phyloP scores from a whole-genome alignment of 257 asterid species.

The Striga asiatica region DNA sequence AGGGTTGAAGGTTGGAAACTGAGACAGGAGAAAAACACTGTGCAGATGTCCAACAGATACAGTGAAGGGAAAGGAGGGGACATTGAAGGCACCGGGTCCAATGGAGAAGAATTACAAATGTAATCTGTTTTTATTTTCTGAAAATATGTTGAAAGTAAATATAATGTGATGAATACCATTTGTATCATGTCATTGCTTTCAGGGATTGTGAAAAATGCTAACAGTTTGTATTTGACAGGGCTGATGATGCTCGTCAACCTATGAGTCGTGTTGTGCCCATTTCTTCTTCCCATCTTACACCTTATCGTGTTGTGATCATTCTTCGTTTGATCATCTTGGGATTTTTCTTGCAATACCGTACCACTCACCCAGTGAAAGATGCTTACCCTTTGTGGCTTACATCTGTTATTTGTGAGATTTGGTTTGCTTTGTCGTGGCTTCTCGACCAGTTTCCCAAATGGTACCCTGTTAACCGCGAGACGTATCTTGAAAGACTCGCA shows the following conservation, averaged over 20 bases:
- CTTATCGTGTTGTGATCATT: constrained; percentile 55
- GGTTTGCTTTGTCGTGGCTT: constrained; percentile 73
- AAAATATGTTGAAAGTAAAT: neutral
- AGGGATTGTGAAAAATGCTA: no score
- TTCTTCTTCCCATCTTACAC: constrained; percentile 48
- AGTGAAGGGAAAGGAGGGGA: constrained; percentile 60
- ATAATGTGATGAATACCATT: no score
- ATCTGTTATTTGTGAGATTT: constrained; percentile 63
- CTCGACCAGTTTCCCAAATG: constrained; percentile 73
- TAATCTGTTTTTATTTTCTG: constrained; percentile 19
- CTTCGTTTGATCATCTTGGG: constrained; percentile 57
- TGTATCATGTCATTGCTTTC: no score
- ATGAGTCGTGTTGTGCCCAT: constrained; percentile 50
- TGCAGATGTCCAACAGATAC: constrained; percentile 33
- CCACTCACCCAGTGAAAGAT: constrained; percentile 58
- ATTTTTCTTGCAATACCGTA: constrained; percentile 61
- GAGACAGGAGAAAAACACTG: constrained; percentile 58
- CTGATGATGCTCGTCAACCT: constrained; percentile 60
- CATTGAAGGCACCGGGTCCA: constrained; percentile 62
- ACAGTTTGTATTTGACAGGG: constrained; percentile 40
- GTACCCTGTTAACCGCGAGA: constrained; percentile 62
- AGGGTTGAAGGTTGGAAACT: constrained; percentile 85
- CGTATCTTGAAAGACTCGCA: constrained; percentile 58
- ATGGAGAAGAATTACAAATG: constrained; percentile 72
- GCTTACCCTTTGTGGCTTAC: constrained; percentile 73